phyloP scores from a whole-genome alignment of 371 early-diverging fungal genomes.

The Mortierella sp. region DNA sequence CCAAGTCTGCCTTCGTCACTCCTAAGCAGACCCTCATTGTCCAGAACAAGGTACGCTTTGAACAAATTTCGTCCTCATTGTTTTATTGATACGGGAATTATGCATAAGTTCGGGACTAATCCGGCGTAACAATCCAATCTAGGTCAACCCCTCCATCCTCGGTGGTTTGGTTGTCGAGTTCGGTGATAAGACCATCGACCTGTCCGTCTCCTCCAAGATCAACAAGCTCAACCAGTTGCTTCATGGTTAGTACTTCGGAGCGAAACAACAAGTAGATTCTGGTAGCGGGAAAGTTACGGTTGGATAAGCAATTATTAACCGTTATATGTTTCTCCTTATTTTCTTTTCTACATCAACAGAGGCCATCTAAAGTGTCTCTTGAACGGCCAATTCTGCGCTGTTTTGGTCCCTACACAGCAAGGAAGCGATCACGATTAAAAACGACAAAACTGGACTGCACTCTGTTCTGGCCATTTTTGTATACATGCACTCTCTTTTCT shows the following conservation, averaged over 20 bases:
- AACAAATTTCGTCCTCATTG: background rate
- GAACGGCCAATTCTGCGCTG: background rate
- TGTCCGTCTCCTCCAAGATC: constrained; percentile 94
- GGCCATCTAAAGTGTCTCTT: constrained; percentile 32
- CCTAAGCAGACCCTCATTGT: constrained; percentile 78
- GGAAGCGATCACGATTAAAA: background rate
- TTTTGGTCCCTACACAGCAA: background rate
- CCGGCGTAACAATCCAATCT: too few species aligned
- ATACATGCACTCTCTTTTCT: constrained; percentile 1
- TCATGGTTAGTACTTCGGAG: constrained; percentile 20
- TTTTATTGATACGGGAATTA: too few species aligned
- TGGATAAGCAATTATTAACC: background rate
- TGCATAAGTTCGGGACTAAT: too few species aligned
- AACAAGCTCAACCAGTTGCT: constrained; percentile 95
- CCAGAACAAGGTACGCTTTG: constrained; percentile 80
- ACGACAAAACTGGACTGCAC: too few species aligned
- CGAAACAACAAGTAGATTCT: too few species aligned
- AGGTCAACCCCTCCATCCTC: constrained; percentile 92
- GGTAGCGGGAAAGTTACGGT: background rate
- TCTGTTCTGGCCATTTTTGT: background rate
- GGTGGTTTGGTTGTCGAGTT: constrained; percentile 97
- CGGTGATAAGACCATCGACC: constrained; percentile 98
- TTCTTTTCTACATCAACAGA: constrained; percentile 5
- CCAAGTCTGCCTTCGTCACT: constrained; percentile 72
- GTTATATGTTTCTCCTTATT: background rate